Conservation (phyloP, 768 basidiomycete genomes). For the Mycena capillaripes region DNA sequence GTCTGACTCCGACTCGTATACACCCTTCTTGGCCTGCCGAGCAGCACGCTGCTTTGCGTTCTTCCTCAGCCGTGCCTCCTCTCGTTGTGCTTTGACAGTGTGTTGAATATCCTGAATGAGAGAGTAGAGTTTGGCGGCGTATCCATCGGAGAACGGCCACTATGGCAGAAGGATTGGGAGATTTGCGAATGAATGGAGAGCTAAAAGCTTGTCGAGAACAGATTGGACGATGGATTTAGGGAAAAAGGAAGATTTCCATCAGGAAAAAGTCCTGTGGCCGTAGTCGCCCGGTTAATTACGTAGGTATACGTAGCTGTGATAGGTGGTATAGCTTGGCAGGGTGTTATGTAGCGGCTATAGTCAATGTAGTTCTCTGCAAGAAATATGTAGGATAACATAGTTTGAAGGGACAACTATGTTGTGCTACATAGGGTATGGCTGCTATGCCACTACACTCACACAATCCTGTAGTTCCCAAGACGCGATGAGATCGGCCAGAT, state of each 20-base stretch:
- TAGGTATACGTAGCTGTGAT: too few relatives aligned
- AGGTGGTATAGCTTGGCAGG: too few relatives aligned
- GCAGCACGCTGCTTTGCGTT: slow-evolving; percentile 2
- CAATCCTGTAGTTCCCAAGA: too few relatives aligned
- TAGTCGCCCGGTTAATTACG: too few relatives aligned
- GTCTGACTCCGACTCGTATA: background rate
- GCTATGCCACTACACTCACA: too few relatives aligned
- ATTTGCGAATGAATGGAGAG: background rate
- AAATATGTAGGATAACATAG: too few relatives aligned
- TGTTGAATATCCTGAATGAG: background rate
- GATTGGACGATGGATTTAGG: background rate
- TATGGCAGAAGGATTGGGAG: background rate
- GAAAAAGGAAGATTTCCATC: background rate
- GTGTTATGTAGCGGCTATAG: too few relatives aligned
- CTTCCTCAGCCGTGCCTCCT: background rate
- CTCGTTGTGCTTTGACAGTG: background rate
- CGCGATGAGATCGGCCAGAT: too few relatives aligned
- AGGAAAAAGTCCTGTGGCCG: too few relatives aligned
- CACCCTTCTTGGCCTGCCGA: background rate
- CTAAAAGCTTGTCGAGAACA: background rate
- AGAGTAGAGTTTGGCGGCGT: background rate
- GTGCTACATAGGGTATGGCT: too few relatives aligned
- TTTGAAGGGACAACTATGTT: too few relatives aligned
- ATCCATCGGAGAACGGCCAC: background rate
- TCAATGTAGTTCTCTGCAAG: too few relatives aligned